phyloP scores from a whole-genome alignment of 2,329 filamentous ascomycete species.

The Pyrenophora teres region DNA sequence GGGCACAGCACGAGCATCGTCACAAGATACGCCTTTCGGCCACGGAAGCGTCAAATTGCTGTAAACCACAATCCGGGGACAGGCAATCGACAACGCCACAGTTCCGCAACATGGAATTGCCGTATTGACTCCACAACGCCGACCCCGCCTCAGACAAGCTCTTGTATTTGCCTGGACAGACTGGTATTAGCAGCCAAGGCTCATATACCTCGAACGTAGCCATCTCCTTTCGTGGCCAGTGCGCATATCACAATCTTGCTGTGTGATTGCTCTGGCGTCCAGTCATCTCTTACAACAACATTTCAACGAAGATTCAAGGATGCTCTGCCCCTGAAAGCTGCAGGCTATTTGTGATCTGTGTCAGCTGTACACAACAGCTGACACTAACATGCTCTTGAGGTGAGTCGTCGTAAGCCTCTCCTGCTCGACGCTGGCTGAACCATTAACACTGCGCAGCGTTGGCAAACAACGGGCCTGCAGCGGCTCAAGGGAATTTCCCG shows the following conservation, averaged over 20 bases:
- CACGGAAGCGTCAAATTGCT: slow-evolving; percentile 26
- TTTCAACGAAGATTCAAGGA: slow-evolving; percentile 4
- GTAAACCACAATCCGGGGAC: slow-evolving; percentile 28
- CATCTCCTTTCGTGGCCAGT: slow-evolving; percentile 21
- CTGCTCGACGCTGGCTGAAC: slow-evolving; percentile 17
- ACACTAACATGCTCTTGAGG: slow-evolving; percentile 23
- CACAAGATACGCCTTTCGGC: slow-evolving; percentile 30
- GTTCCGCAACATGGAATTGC: slow-evolving; percentile 40
- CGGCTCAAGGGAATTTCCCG: slow-evolving; percentile 11
- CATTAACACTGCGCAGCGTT: slow-evolving; percentile 14
- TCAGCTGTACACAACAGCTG: slow-evolving; percentile 39
- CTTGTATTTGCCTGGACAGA: slow-evolving; percentile 17
- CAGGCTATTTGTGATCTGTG: slow-evolving; percentile 41
- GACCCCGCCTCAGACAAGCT: slow-evolving; percentile 16
- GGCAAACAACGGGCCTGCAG: slow-evolving; percentile 12
- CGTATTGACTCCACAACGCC: slow-evolving; percentile 35
- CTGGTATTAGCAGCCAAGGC: slow-evolving; percentile 13
- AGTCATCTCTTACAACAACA: slow-evolving; percentile 10
- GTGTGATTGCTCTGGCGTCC: slow-evolving; percentile 18
- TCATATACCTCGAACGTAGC: slow-evolving; percentile 13
- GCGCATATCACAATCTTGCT: slow-evolving; percentile 24
- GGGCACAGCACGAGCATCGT: slow-evolving; percentile 39
- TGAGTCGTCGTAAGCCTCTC: slow-evolving; percentile 32
- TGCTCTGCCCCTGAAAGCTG: slow-evolving; percentile 35
- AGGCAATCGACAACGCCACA: slow-evolving; percentile 40